Conservation (phyloP, 257 asterid genomes). For the Solanum bulbocastanum region DNA sequence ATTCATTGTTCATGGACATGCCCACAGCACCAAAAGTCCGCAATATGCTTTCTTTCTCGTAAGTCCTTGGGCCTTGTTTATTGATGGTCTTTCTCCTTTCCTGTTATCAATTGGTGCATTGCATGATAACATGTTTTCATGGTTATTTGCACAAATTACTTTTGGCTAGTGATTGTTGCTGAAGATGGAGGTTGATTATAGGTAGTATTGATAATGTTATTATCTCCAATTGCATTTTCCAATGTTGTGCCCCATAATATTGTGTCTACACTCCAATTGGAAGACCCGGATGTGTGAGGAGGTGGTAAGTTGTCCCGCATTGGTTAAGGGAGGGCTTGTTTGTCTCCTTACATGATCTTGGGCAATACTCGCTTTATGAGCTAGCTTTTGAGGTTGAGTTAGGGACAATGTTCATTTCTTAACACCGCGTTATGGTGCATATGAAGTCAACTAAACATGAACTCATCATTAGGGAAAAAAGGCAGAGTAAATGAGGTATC, state of each 20-base stretch:
- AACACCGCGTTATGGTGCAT: not conserved
- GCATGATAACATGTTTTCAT: not conserved
- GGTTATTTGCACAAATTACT: not conserved
- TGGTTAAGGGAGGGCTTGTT: not conserved
- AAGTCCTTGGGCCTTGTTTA: conserved; percentile 20
- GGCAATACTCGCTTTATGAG: not conserved
- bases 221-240: not conserved
- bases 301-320: not conserved
- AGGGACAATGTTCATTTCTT: not conserved
- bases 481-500: not conserved
- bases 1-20: conserved; percentile 98
- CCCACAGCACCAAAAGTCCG: conserved; percentile 98
- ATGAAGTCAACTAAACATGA: not conserved
- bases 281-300: not conserved
- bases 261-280: not conserved
- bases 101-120: not conserved
- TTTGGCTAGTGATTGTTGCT: not conserved
- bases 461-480: not conserved
- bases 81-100: not conserved
- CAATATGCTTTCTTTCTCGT: conserved; percentile 98
- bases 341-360: not conserved
- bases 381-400: not conserved
- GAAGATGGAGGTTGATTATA: not conserved
- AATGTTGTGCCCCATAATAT: not conserved
- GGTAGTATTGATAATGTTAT: not conserved